Evolutionary conservation across 768 basidiomycete species (phyloP), one percentile per base, ranked within the genome.

Genomic region (Amanita polypyramis): DNA sequence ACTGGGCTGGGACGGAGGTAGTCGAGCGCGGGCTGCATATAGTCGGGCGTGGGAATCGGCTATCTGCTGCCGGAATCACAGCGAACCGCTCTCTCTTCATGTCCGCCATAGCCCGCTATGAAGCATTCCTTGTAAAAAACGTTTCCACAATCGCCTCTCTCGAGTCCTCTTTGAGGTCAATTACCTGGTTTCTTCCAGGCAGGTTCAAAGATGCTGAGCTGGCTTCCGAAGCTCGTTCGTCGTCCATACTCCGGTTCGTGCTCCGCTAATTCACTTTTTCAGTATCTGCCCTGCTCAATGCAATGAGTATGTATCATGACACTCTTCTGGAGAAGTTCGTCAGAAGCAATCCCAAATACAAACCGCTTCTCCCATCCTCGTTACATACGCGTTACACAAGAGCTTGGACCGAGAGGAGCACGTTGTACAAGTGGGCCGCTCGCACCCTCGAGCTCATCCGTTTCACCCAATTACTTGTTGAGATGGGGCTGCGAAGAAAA

Each of bases 131-230:
- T 51, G 68, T 96, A 50, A 75, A 82, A 48, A 96, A 97, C 66
- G 80, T 87, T 19, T 80, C 83, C 1, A 81, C 87, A 17, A 87
- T 97, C 43, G 82, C 85, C 15, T 78, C 82, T n/a, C 67, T 97
- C 55, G 95, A 98, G 65, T 90, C 86, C 14, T 80, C 85, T 21
- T 65, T 98, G 54, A 74, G 91, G 54, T 93, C 91, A 33, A 67
- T 97, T 50, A 93, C 92, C 39, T 98, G 94, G 93, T 82, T 98
- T 57, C 69, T 98, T 37, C 95, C 95, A 37, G 94, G 94, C 51
- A 77, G 93, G 54, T 97, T 98, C 76, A 92, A 91, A 66, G 94
- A 97, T 74, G 92, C 93, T 39, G 94, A 97, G 63, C 70, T 98
- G 43, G 93, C 89, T 51, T 92, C 91, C 10, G 95, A 98, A 77